Conservation (phyloP, 2,329 filamentous ascomycete genomes). For the Talaromyces sp. region DNA sequence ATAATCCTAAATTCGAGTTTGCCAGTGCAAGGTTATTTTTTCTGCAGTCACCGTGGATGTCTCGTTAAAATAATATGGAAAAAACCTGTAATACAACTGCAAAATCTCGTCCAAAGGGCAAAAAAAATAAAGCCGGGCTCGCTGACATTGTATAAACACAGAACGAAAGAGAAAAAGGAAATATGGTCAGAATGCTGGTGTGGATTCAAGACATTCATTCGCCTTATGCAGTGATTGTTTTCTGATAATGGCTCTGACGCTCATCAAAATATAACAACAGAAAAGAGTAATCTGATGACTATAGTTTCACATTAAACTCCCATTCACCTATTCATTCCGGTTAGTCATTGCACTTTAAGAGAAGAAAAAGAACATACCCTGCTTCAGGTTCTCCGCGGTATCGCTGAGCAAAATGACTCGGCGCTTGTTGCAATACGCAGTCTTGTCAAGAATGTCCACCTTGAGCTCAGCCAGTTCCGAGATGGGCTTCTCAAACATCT, state of each 20-base stretch:
- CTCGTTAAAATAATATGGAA: background rate
- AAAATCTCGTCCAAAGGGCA: background rate
- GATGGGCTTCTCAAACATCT: slow-evolving; percentile 99
- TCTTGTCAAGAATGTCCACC: slow-evolving; percentile 98
- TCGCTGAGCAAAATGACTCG: slow-evolving; percentile 85
- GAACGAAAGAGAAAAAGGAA: background rate
- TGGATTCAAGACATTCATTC: background rate
- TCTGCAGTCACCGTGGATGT: no score
- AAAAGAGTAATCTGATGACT: slow-evolving; percentile 10
- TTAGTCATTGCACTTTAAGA: slow-evolving; percentile 3
- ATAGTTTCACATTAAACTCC: slow-evolving; percentile 42
- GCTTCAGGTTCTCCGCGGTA: slow-evolving; percentile 85
- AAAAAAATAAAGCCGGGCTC: background rate
- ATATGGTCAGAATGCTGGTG: background rate
- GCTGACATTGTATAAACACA: background rate
- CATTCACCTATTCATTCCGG: slow-evolving; percentile 32
- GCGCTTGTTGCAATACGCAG: slow-evolving; percentile 89
- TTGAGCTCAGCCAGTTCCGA: slow-evolving; percentile 78
- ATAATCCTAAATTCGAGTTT: no score
- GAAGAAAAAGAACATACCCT: slow-evolving; percentile 53
- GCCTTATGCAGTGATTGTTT: background rate
- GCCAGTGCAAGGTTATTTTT: no score
- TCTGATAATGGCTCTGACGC: background rate
- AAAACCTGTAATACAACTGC: background rate
- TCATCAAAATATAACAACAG: background rate